Evolutionary conservation across 495 filamentous ascomycete species (phyloP), one percentile per base, ranked within the genome.

Genomic region (Xanthoparmelia taractica): DNA sequence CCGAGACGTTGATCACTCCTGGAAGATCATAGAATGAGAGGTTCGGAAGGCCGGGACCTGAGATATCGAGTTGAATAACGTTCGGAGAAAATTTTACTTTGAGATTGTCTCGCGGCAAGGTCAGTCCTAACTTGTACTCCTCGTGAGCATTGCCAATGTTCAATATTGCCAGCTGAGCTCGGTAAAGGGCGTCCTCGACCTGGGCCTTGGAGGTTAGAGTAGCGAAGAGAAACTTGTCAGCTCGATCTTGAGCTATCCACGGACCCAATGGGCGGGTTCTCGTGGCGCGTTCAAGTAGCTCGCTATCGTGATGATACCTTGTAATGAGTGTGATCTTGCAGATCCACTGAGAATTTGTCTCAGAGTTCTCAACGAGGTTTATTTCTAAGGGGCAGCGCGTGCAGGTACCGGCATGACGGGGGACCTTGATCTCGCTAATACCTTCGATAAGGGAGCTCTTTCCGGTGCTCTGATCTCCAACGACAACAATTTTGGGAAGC

Each of bases 381-480:
- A 96, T 92, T 61, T 92, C 86, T 54, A 92, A 76, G 0, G 90
- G 89, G 61, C 89, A 93, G 3, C 88, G 72, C 0, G 91, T 96
- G 67, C 91, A 94, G 0, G 85, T 87, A 0, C 85, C 87, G 0
- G 79, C 77, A 62, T 78, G 81, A 4, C 88, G 77, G 0, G 91
- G 91, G 0, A 92, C 81, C 58, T 84, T 84, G 57, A 95, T 87
- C n/a, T 85, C 88, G 2, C 86, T 85, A 40, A 94, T 85, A 0
- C 85, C 88, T 36, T 91, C 89, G 72, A 96, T 90, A 0, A 95
- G 73, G 4, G 87, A 91, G 5, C 82, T 87, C 66, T 96, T 96
- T 0, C 91, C 91, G 0, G 90, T 84, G 4, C 82, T 86, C 65
- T 95, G 91, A 61, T 94, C 90, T 1, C 91, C 91, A 2, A 92